Evolutionary conservation across 163 green algal genomes (phyloP).

Genomic region (Chlorella variabilis): DNA sequence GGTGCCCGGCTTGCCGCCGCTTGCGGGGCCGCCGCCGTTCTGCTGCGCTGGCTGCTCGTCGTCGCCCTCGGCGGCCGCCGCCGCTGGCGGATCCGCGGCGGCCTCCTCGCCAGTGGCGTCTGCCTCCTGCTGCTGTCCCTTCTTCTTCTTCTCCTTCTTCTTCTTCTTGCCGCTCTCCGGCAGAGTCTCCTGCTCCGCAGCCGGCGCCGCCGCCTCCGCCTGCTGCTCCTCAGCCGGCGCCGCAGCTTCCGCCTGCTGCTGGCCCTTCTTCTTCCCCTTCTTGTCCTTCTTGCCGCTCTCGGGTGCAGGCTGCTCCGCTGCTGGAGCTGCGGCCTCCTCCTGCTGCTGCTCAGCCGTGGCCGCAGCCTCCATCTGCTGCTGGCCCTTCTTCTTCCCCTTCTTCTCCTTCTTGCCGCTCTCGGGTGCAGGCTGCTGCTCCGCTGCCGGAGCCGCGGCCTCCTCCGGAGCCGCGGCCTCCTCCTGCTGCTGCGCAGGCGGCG

Average conservation of each 20-base stretch:
- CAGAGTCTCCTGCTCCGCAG: not conserved
- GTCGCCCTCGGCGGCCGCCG: constrained; percentile 3
- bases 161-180: too few relatives aligned
- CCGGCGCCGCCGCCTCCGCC: not conserved
- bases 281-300: constrained; percentile 1
- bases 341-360: not conserved
- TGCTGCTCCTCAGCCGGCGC: not conserved
- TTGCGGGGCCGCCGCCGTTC: constrained; percentile 3
- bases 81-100: not conserved
- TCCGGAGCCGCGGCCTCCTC: constrained; percentile 4
- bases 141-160: not conserved
- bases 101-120: not conserved
- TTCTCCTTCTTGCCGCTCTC: constrained; percentile 9
- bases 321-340: constrained; percentile 11
- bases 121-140: too few relatives aligned
- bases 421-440: not conserved
- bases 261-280: constrained; percentile 32
- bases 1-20: constrained; percentile 44
- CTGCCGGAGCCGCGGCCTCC: not conserved
- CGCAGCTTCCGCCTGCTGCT: not conserved
- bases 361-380: constrained; percentile 25
- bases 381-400: constrained; percentile 51
- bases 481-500: not conserved
- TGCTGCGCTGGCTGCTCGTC: not conserved
- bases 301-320: not conserved